phyloP scores from a whole-genome alignment of 1,284 basidiomycete genomes.

The Takashimella koratensis region DNA sequence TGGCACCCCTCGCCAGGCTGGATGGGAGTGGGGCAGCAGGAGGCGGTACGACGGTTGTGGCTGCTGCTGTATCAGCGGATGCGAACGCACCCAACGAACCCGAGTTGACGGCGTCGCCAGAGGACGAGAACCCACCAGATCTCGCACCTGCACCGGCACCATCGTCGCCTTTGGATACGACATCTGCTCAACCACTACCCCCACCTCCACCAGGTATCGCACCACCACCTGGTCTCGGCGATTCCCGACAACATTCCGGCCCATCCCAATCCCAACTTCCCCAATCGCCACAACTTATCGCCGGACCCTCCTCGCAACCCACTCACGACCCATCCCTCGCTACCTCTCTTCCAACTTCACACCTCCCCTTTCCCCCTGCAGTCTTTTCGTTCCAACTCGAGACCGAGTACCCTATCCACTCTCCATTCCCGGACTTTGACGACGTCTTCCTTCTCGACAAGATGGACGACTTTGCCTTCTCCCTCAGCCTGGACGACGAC shows the following conservation, averaged over 20 bases:
- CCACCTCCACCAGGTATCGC: slow-evolving; percentile 43
- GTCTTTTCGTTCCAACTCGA: too few relatives aligned
- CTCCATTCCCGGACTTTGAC: slow-evolving; percentile 86
- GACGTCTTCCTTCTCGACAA: slow-evolving; percentile 45
- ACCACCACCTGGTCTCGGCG: slow-evolving; percentile 14
- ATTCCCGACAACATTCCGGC: neutral
- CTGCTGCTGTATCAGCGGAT: neutral
- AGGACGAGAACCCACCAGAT: slow-evolving; percentile 21
- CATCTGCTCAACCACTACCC: slow-evolving; percentile 58
- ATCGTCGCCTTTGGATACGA: slow-evolving; percentile 54
- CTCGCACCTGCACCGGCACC: slow-evolving; percentile 43
- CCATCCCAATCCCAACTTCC: neutral
- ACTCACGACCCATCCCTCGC: slow-evolving; percentile 31
- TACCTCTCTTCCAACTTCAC: slow-evolving; percentile 27
- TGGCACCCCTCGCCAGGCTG: neutral
- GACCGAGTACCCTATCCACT: slow-evolving; percentile 52
- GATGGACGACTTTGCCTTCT: slow-evolving; percentile 33
- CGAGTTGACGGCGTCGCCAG: neutral
- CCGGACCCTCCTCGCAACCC: slow-evolving; percentile 27
- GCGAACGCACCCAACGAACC: neutral
- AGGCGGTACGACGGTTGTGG: neutral
- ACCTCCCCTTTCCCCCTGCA: slow-evolving; percentile 30
- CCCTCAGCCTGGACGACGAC: slow-evolving; percentile 26
- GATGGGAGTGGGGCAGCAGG: too few relatives aligned
- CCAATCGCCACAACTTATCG: too few relatives aligned